Percentiles rank a stretch among this genome's conserved stretches.
Evolutionary conservation across 495 filamentous ascomycete species (phyloP).

Genomic region (Penicillium simplicissimum): DNA sequence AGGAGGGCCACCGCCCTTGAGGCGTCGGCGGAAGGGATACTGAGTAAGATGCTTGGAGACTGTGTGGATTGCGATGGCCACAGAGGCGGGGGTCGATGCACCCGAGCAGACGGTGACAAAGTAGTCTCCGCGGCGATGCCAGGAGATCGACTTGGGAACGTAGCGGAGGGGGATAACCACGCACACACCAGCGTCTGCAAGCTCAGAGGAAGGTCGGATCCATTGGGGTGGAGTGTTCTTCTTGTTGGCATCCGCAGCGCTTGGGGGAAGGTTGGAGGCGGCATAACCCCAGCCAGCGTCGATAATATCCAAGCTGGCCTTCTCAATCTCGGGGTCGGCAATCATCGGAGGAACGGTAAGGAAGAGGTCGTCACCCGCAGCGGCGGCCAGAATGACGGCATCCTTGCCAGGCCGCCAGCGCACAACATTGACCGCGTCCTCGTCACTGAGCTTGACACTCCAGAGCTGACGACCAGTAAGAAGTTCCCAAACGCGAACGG

Average conservation of each 20-base stretch:
- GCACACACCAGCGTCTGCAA: constrained; percentile 75
- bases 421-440: constrained; percentile 83
- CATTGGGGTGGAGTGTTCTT: constrained; percentile 79
- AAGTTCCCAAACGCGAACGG: constrained; percentile 88
- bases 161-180: constrained; percentile 78
- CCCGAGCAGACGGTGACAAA: constrained; percentile 85
- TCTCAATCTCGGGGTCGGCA: constrained; percentile 68
- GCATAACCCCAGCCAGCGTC: constrained; percentile 91
- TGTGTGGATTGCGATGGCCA: constrained; percentile 92
- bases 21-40: constrained; percentile 77
- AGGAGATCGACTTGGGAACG: constrained; percentile 84
- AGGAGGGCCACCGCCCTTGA: constrained; percentile 77
- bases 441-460: constrained; percentile 74
- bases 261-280: constrained; percentile 61
- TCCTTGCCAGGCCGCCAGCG: constrained; percentile 89
- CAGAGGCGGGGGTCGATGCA: constrained; percentile 61
- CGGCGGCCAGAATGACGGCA: constrained; percentile 75
- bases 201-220: constrained; percentile 71
- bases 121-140: constrained; percentile 94
- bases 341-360: constrained; percentile 76
- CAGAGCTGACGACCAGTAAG: constrained; percentile 84
- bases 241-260: constrained; percentile 58
- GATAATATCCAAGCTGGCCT: constrained; percentile 70
- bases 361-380: constrained; percentile 81
- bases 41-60: constrained; percentile 93